Evolutionary conservation across 2,329 filamentous ascomycete species (phyloP), one percentile per base, ranked within the genome.

Genomic region (Talaromyces atroroseus): DNA sequence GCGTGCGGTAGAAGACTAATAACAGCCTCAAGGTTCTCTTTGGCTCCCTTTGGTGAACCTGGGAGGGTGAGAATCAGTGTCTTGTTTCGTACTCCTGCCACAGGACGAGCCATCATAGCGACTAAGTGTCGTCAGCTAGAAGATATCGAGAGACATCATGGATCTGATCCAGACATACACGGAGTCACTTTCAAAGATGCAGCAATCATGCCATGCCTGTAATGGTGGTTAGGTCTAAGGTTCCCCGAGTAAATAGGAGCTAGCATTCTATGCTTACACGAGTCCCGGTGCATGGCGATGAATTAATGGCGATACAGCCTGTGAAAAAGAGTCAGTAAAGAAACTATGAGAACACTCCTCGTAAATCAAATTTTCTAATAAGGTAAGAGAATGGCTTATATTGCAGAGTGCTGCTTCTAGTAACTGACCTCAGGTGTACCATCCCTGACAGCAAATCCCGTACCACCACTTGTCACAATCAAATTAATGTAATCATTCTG

Each of bases 71-170:
- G 75, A 23, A 99, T 88, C 52, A 99, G 73, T 0, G 90, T 87
- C 59, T 84, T 85, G 60, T 92, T 86, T 32, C 94, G 81, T 2
- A 95, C 85, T 2, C 94, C 94, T 21, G 94, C 94, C 12, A 95
- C 89, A 4, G 94, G 94, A 47, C 94, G 84, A 52, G 94, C 89
- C 94, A 99, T 99, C 77, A 96, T 87, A 46, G 94, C 94, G 74
- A 99, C 91, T 95, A 14, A 54, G 16, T 23, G 18, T 49, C n/a
- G 49, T 72, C 56, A 72, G 63, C 49, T 47, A 38, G 38, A 62
- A 48, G 65, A 52, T 59, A 38, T 54, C 8, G 7, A 29, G 42
- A 11, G 6, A 10, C 24, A n/a, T 29, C 21, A 20, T 8, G 36
- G 55, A 42, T 49, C 42, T 34, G 36, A 40, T 60, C 54, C 42